Evolutionary conservation across 192 early-diverging fungal genomes (phyloP), one percentile per base, ranked within the genome.

Genomic region (Cladochytrium replicatum): DNA sequence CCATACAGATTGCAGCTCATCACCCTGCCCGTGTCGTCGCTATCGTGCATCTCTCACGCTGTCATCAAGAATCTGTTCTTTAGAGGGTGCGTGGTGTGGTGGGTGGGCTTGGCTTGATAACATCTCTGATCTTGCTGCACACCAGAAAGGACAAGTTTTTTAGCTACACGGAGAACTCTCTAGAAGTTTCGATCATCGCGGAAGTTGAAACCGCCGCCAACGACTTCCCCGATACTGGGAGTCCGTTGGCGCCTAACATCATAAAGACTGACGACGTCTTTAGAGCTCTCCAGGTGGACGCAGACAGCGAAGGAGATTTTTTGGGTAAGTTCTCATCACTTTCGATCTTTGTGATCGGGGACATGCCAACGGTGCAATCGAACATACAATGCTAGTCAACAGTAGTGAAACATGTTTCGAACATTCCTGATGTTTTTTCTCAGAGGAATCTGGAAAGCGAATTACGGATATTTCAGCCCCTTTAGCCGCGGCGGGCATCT

Each of bases 121-220:
- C 8, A n/a, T 29, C 32, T 7, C 21, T 28, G 25, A 24, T 34
- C 7, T 38, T n/a, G 27, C 22, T 13, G 32, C 30, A 9, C 21
- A 30, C 23, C 23, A 50, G 41, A 46, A 32, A 56, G 40, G 65
- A 66, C 24, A 60, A 60, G n/a, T 77, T 85, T 40, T 85, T 85
- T 42, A 71, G 66, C 17, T 74, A 72, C 52, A 83, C 82, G 2
- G 81, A 85, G 46, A 85, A 83, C 60, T 64, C 78, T 6, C 65
- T 77, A 39, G 82, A 85, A 31, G 63, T 85, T 0, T 78, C 77
- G 29, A 74, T 85, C 44, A 64, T 85, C 11, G 78, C 78, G 2
- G 72, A 77, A 32, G 54, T 69, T 3, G 66, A 70, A 7, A 61
- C 69, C 1, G 75, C 81, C 48, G 59, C 66, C 23, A 52, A 67